Evolutionary conservation across 2,329 filamentous ascomycete species (phyloP), one percentile per base, ranked within the genome.

Genomic region (Fusarium abutilonis): DNA sequence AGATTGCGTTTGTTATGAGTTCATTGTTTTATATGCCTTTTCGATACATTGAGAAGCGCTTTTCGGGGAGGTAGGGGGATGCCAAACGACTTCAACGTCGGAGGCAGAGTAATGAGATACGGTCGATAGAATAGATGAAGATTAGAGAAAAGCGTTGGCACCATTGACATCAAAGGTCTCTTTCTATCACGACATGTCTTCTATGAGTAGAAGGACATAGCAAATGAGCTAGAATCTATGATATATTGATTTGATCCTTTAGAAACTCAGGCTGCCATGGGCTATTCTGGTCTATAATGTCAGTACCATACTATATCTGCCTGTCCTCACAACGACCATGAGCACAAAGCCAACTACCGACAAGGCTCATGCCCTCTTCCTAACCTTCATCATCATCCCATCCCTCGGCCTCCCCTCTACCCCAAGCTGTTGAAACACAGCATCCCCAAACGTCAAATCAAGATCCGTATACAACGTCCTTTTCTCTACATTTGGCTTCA

Each of bases 1-100:
- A 89, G 76, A 74, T 87, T 71, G 86, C 86, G 0, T 83, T 89
- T 67, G 78, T 79, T 26, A 70, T 84, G 52, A 82, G 80, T 11
- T 78, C 72, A 2, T 10, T 84, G 29, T 71, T 77, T 23, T 85
- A 84, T 51, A 45, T 82, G 2, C 80, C 81, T 4, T 70, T 85
- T 11, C 74, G 82, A 7, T 78, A 74, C 67, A 45, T 78, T 0
- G 83, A 85, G 73, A 79, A 75, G 58, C 74, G 73, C 42, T 39
- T 72, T 26, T 67, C 67, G 11, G 70, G 68, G 15, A 57, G 71
- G 39, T 73, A 52, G 67, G 8, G 23, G 4, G 23, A 5, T 26
- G 23, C 23, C 23, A 26, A 8, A 26, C 23, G 9, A 57, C 34
- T 50, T 59, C 57, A 59, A 48, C 44, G 31, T 47, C 26, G n/a